Evolutionary conservation across 1,284 basidiomycete species (phyloP), one percentile per base, ranked within the genome.

Genomic region (Pseudomicrostroma phylloplanum): DNA sequence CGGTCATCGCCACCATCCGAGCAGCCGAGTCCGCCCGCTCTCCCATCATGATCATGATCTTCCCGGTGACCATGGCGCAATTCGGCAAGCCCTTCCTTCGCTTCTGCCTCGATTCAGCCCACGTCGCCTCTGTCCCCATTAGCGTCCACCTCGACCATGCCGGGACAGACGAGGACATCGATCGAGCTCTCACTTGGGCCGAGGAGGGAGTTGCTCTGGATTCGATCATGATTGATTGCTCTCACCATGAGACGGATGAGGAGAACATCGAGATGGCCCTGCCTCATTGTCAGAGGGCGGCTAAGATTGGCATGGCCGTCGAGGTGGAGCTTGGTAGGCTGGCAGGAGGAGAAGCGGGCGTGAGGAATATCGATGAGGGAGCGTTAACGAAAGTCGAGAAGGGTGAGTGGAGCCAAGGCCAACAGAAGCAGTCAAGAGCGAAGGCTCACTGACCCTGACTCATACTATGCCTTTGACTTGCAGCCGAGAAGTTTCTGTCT

Each of bases 251-350:
- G 19, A 67, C 60, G 13, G 69, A 70, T 53, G 67, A 69, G 36
- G 63, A 69, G 3, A 70, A 69, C 53, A 70, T 70, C 49, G 48
- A 56, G 12, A 62, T 65, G 67, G 69, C 69, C 2, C 57, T 60
- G 30, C 69, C 69, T 17, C 67, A 60, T 56, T 71, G 73, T 54
- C 25, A 66, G 46, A 61, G 72, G 8, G 76, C 76, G 0, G 75
- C 74, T 43, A 68, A 59, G 46, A 67, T 73, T 46, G 82, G 82
- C 17, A 79, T 82, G 55, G 81, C 81, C 0, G 81, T 81, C 40
- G 82, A 82, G 68, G 82, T 82, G 53, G 82, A 82, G 70, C 74
- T 82, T 6, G 82, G 82, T 46, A 70, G 82, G 46, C 65, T 82
- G 40, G 81, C 81, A 56, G 81, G 82, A 26, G 82, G 82, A 19